Evolutionary conservation across 2,329 filamentous ascomycete genomes (phyloP).

Genomic region (Ophiostoma piceae): DNA sequence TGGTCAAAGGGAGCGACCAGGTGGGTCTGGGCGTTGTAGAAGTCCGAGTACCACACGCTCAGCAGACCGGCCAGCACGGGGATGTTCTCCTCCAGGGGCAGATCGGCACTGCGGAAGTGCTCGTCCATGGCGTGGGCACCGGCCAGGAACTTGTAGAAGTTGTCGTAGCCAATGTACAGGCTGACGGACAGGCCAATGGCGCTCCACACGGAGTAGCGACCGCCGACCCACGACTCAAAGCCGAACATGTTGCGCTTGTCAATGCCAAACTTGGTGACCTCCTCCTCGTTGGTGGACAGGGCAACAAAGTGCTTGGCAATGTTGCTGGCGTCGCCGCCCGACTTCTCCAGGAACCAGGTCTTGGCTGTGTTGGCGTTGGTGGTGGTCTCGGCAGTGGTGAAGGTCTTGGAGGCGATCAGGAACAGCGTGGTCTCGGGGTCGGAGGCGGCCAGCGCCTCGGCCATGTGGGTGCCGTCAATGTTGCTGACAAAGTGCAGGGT

Average conservation of each 20-base stretch:
- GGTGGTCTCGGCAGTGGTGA: conserved; percentile 94
- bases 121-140: conserved; percentile 97
- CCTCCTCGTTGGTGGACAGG: conserved; percentile 87
- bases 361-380: conserved; percentile 98
- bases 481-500: conserved; percentile 98
- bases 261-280: conserved; percentile 98
- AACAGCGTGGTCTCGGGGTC: conserved; percentile 98
- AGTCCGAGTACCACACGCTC: conserved; percentile 98
- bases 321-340: conserved; percentile 62
- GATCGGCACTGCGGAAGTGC: conserved; percentile 77
- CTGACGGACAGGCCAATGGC: conserved; percentile 93
- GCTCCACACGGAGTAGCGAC: conserved; percentile 97
- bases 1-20: conserved; percentile 99
- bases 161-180: conserved; percentile 93
- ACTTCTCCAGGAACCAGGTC: conserved; percentile 87
- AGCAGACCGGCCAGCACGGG: conserved; percentile 85
- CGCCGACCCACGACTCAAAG: conserved; percentile 97
- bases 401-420: conserved; percentile 97
- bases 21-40: conserved; percentile 97
- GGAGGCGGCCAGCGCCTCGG: conserved; percentile 81
- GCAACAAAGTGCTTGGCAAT: conserved; percentile 99
- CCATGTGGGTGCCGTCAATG: conserved; percentile 97
- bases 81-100: conserved; percentile 91
- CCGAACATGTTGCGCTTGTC: conserved; percentile 99
- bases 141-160: conserved; percentile 92